Evolutionary conservation across 768 basidiomycete species (phyloP), one percentile per base, ranked within the genome.

Genomic region (Cantharellus cinnabarinus): DNA sequence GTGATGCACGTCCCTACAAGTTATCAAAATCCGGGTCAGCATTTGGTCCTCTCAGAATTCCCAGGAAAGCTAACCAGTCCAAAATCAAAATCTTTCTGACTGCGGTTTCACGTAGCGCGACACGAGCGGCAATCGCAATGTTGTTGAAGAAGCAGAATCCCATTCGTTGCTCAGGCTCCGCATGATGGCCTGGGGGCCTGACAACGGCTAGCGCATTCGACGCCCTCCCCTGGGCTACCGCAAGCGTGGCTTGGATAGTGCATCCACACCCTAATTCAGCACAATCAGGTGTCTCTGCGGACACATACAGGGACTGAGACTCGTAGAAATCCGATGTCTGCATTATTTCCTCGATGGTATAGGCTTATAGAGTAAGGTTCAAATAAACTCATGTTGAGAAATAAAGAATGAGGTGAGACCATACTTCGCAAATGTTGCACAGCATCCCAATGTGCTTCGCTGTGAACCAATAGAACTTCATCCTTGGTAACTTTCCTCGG

Each of bases 101-200:
- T 3, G 76, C 67, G 2, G 85, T 84, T 58, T 75, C 64, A 62
- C 83, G 72, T 67, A 88, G 83, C 20, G 86, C 80, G 35, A 90
- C 85, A 65, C 80, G 79, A 20, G 89, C 79, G 1, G 93, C 93
- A 14, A 99, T 86, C 0, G 95, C 85, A 41, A 94, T 91, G 67
- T 99, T 99, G 70, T 99, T 99, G 73, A 91, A 95, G 74, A 99
- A 95, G 70, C 95, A 98, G 69, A 99, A 99, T 1, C 95, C 95
- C 93, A 98, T 97, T 63, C 89, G 87, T 67, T 93, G 85, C 63
- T 95, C 89, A 3, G 95, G 95, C 68, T 99, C 95, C 3, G 95
- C 93, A 66, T 99, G 95, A 68, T 99, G 95, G 0, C 95, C 95
- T 0, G 95, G 95, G 7, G 95, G 95, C 58, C 95, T 79, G 41